These are phyloP conservation scores for Scheffersomyces stipitis DNA, from an alignment of 805 yeast species.

Conservation along the genomic window DNA sequence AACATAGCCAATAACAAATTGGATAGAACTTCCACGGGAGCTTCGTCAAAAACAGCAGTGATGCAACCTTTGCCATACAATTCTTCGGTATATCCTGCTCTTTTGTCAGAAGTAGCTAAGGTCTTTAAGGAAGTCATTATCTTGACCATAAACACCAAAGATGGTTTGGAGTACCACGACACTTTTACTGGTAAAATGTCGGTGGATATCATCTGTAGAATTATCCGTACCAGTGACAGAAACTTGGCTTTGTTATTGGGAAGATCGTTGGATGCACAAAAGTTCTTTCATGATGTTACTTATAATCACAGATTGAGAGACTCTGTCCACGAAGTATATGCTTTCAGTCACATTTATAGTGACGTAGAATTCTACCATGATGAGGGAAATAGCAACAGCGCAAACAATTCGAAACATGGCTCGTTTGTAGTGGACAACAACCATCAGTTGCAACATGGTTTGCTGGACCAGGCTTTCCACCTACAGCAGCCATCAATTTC, in stretches of 20 bases:
- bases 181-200: constrained; percentile 94
- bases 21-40: constrained; percentile 30
- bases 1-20: constrained; percentile 14
- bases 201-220: constrained; percentile 82
- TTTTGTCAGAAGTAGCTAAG: constrained; percentile 80
- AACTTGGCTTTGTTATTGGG: constrained; percentile 87
- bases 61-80: constrained; percentile 42
- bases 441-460: constrained; percentile 12
- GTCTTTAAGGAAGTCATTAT: constrained; percentile 69
- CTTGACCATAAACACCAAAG: constrained; percentile 78
- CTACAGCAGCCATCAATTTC: constrained; percentile 20
- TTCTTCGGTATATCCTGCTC: constrained; percentile 86
- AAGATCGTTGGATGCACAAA: constrained; percentile 90
- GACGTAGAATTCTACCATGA: constrained; percentile 43
- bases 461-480: constrained; percentile 15
- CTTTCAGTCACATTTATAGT: constrained; percentile 61
- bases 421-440: constrained; percentile 20
- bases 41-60: constrained; percentile 7
- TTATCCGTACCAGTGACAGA: constrained; percentile 87
- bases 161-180: constrained; percentile 88
- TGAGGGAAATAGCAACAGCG: constrained; percentile 18
- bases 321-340: constrained; percentile 83
- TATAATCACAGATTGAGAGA: constrained; percentile 92
- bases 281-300: constrained; percentile 91
- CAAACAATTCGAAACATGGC: constrained; percentile 28